phyloP scores from a whole-genome alignment of 768 basidiomycete genomes.

The Mycena rebaudengoi region DNA sequence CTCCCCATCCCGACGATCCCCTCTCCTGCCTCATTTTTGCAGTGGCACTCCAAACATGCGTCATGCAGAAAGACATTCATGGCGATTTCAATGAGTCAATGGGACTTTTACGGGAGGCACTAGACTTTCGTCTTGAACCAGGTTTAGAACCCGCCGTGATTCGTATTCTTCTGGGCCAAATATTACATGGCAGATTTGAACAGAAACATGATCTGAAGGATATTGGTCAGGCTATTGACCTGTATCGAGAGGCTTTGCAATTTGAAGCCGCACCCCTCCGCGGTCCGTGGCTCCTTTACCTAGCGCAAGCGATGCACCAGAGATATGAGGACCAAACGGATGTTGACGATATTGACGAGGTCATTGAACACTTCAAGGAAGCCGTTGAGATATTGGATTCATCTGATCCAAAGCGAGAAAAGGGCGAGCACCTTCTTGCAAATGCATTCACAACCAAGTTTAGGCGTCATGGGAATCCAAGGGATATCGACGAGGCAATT shows the following conservation, averaged over 20 bases:
- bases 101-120: neutral
- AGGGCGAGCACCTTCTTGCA: neutral
- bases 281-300: neutral
- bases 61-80: neutral
- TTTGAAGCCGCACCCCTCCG: neutral
- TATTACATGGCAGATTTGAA: neutral
- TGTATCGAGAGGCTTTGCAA: neutral
- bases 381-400: neutral
- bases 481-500: neutral
- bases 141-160: neutral
- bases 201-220: neutral
- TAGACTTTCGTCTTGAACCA: neutral
- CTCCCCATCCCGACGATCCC: conserved; percentile 6
- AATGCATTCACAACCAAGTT: neutral
- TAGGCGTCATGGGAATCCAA: neutral
- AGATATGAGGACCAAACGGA: neutral
- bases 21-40: conserved; percentile 15
- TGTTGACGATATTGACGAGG: neutral
- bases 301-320: neutral
- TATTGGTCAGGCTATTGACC: neutral
- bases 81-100: neutral
- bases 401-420: neutral
- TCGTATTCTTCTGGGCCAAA: neutral
- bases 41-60: neutral
- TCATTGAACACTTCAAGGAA: neutral